phyloP scores from a whole-genome alignment of 352 stramenopile species.

The Labyrinthula sp. region DNA sequence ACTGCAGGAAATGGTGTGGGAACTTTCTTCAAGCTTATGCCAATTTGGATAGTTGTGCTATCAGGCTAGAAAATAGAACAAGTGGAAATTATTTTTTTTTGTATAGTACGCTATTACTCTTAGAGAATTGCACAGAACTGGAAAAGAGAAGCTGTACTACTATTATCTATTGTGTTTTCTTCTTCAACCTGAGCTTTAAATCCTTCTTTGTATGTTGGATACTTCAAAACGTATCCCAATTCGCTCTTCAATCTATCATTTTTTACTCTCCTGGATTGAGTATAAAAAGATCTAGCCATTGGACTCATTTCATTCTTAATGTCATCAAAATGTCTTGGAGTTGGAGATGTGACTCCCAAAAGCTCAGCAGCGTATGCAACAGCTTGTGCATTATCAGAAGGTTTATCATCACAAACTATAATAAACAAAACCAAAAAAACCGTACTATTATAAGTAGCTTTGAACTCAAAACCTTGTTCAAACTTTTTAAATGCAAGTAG shows the following conservation, averaged over 20 bases:
- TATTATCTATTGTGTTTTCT: too few relatives aligned
- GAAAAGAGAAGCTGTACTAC: too few relatives aligned
- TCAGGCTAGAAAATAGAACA: too few relatives aligned
- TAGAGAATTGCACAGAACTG: too few relatives aligned
- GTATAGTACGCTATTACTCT: too few relatives aligned
- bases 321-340: slow-evolving; percentile 47
- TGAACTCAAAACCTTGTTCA: slow-evolving; percentile 50
- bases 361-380: slow-evolving; percentile 51
- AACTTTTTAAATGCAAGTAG: slow-evolving; percentile 45
- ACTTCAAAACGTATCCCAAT: slow-evolving; percentile 45
- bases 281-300: slow-evolving; percentile 60
- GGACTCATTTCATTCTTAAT: slow-evolving; percentile 49
- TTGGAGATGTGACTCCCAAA: slow-evolving; percentile 38
- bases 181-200: slow-evolving; percentile 50
- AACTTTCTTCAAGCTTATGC: too few relatives aligned
- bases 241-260: slow-evolving; percentile 51
- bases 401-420: slow-evolving; percentile 64
- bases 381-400: slow-evolving; percentile 50
- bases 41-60: too few relatives aligned
- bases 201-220: slow-evolving; percentile 55
- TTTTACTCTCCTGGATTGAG: slow-evolving; percentile 51
- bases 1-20: too few relatives aligned
- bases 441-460: too few relatives aligned
- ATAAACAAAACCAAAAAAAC: too few relatives aligned
- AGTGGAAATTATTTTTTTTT: too few relatives aligned